phyloP scores from a whole-genome alignment of 768 basidiomycete species.

The Termitomyces sp. region DNA sequence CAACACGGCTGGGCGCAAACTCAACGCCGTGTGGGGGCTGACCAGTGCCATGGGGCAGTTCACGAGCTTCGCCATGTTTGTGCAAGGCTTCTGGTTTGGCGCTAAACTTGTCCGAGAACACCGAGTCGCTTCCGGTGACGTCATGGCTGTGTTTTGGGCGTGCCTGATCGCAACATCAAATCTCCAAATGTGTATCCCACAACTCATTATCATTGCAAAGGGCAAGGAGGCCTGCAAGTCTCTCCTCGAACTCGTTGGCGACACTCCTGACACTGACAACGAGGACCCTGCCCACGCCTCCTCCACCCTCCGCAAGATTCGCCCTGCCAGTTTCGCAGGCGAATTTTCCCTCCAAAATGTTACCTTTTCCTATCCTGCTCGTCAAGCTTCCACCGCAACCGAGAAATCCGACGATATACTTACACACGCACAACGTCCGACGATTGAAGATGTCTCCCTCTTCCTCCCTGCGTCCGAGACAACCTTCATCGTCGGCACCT shows the following conservation, averaged over 20 bases:
- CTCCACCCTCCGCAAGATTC: conserved; percentile 51
- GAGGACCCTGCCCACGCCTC: conserved; percentile 21
- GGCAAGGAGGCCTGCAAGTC: conserved; percentile 80
- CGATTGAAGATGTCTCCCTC: conserved; percentile 65
- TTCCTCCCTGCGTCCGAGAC: conserved; percentile 69
- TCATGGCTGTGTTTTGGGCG: conserved; percentile 99
- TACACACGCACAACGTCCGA: conserved; percentile 42
- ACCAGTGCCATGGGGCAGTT: conserved; percentile 70
- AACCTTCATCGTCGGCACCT: conserved; percentile 87
- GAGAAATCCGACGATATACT: conserved; percentile 29
- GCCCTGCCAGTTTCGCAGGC: conserved; percentile 58
- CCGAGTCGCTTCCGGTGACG: conserved; percentile 60
- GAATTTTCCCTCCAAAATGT: conserved; percentile 73
- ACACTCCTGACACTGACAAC: conserved; percentile 23
- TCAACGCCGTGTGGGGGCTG: conserved; percentile 72
- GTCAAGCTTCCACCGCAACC: conserved; percentile 20
- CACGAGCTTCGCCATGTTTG: conserved; percentile 87
- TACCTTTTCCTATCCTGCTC: conserved; percentile 79
- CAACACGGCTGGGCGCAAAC: conserved; percentile 39
- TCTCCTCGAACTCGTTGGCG: conserved; percentile 55
- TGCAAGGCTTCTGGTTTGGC: conserved; percentile 96
- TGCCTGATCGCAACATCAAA: conserved; percentile 87
- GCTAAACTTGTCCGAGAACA: conserved; percentile 81
- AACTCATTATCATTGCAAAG: conserved; percentile 68
- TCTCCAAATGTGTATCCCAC: conserved; percentile 82